Base-by-base conservation (phyloP, 163 green algal genomes). In the Picocystis sp. region DNA sequence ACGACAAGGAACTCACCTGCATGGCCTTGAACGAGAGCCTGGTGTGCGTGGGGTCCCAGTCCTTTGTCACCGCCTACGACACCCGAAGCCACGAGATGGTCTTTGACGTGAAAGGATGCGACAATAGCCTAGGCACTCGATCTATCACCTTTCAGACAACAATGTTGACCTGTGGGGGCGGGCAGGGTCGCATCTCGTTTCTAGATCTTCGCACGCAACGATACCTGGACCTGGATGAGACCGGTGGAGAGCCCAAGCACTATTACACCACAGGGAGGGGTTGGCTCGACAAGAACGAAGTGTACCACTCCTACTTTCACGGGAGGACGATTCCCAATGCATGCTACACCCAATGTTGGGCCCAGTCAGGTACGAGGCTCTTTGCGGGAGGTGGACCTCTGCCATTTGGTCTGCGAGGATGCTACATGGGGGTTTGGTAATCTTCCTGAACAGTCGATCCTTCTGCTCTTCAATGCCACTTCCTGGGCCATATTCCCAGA, bases 341-440 rank as follows among this genome's bases (percentile, higher is more conserved):
- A 15, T 74, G 64, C 55, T 77, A 81, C 57, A 56, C 72, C 0
- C 73, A 81, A 44, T 47, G 49, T 13, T 81, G 71, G 71, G 68
- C 80, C 55, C 53, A 60, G 22, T 59, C 49, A 29, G 38, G 47
- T n/a, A 70, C 62, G 5, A 50, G 65, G 1, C 53, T 81, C 10
- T 69, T 80, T 41, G 54, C 48, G 2, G 58, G 56, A 35, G 73
- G 73, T 13, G 73, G 73, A 1, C 73, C 73, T 0, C 58, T 81
- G 6, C 62, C 73, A 8, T 81, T 63, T 58, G 73, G 73, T 19
- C 60, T 81, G 8, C 41, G 43, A 8, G 73, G 73, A 52, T 60
- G 60, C 50, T 81, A 80, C 54, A 56, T 75, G 45, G 61, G 47
- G 0, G 23, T 81, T 1, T 81, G 70, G 70, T 38, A 72, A 24